Conservation (phyloP, 2,329 filamentous ascomycete genomes). For the Chalara sp. region DNA sequence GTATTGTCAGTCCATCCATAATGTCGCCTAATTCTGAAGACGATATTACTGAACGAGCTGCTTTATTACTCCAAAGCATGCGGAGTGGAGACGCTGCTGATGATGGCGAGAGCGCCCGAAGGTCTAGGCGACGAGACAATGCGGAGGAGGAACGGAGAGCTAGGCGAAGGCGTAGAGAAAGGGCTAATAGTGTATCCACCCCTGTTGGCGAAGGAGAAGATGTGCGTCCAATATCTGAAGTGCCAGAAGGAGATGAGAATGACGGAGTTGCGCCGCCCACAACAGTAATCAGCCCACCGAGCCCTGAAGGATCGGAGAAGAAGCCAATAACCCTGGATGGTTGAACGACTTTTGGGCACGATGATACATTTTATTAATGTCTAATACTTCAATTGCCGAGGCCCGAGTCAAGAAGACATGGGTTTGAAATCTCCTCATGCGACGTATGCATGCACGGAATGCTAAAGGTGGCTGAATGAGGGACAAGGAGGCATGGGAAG, state of each 20-base stretch:
- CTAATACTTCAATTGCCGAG: too few relatives aligned
- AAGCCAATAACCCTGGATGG: conserved; percentile 25
- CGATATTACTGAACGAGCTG: conserved; percentile 80
- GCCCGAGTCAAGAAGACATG: too few relatives aligned
- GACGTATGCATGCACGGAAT: too few relatives aligned
- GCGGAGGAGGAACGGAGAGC: conserved; percentile 72
- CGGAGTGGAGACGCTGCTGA: conserved; percentile 51
- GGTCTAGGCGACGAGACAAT: conserved; percentile 50
- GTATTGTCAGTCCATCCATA: conserved; percentile 15
- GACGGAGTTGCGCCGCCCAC: conserved; percentile 19
- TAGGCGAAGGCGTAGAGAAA: conserved; percentile 60
- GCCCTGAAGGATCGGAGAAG: conserved; percentile 20
- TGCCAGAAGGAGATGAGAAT: conserved; percentile 7
- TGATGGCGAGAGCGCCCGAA: conserved; percentile 55
- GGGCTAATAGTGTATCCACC: conserved; percentile 34
- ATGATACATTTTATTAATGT: too few relatives aligned
- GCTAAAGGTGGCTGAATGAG: too few relatives aligned
- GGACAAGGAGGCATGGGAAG: too few relatives aligned
- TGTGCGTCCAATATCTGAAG: conserved; percentile 5
- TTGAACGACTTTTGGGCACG: conserved; percentile 2
- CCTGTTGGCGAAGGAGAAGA: conserved; percentile 8
- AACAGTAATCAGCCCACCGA: conserved; percentile 25
- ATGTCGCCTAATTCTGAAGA: conserved; percentile 32
- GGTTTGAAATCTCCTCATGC: too few relatives aligned
- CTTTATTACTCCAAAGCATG: conserved; percentile 76